A percentile compares a stretch with the other conserved stretches of the same genome.
Conservation (phyloP, 768 basidiomycete genomes). For the Butyriboletus loyo region DNA sequence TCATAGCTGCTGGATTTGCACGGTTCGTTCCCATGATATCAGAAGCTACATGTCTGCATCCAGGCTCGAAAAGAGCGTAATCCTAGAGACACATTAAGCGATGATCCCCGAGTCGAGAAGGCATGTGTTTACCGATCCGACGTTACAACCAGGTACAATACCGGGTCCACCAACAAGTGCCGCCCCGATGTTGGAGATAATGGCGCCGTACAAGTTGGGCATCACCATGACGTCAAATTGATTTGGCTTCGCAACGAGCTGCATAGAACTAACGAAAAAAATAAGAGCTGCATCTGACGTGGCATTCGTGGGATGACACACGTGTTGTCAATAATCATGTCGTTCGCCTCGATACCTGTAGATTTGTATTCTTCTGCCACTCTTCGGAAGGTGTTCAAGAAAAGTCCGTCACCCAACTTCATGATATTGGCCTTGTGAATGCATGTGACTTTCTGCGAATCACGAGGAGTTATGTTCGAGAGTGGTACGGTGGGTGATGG, state of each 20-base stretch:
- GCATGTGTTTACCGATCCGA: slow-evolving; percentile 68
- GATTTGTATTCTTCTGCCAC: slow-evolving; percentile 96
- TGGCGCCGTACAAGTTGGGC: slow-evolving; percentile 96
- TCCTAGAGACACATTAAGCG: slow-evolving; percentile 47
- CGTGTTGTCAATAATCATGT: slow-evolving; percentile 99
- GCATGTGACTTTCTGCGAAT: slow-evolving; percentile 90
- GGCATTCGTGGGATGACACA: slow-evolving; percentile 33
- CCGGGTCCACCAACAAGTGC: slow-evolving; percentile 98
- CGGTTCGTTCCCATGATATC: slow-evolving; percentile 97
- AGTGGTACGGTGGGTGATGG: background rate
- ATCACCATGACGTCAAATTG: slow-evolving; percentile 99
- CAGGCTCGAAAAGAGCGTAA: slow-evolving; percentile 97
- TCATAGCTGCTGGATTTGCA: slow-evolving; percentile 97
- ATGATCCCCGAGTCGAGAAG: background rate
- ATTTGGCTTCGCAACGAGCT: slow-evolving; percentile 90
- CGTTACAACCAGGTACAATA: slow-evolving; percentile 96
- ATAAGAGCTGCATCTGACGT: background rate
- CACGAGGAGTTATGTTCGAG: background rate
- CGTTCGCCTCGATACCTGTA: slow-evolving; percentile 86
- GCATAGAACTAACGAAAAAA: slow-evolving; percentile 76
- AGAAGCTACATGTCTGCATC: slow-evolving; percentile 92
- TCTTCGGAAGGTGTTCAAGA: slow-evolving; percentile 96
- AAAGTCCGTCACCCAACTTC: slow-evolving; percentile 99
- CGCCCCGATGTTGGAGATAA: slow-evolving; percentile 97
- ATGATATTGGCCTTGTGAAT: slow-evolving; percentile 99